Evolutionary conservation across 371 early-diverging fungal genomes (phyloP), one percentile per base, ranked within the genome.

Genomic region (Batkoa obscura): DNA sequence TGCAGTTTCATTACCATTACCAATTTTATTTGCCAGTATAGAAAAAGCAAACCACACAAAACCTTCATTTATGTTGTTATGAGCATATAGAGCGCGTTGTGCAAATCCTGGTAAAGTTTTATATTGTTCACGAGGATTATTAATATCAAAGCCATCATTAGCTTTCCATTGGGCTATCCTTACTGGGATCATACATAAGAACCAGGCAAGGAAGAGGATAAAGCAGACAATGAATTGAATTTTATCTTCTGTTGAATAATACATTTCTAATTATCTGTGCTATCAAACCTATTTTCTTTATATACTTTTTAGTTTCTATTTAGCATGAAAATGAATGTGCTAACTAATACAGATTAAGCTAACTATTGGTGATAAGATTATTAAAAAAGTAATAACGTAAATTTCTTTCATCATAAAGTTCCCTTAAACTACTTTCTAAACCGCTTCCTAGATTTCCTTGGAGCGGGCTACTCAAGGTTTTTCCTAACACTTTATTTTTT

Each of bases 1-100:
- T n/a, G 46, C 56, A 2, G n/a, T 31, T 8, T 17, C 8, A 15
- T 42, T 8, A 36, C 56, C 56, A 15, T 42, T 42, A n/a, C 56
- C 56, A 13, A 55, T 13, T 9, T 13, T 3, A 35, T 55, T 55
- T 15, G 56, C 56, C 9, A 55, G 9, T 5, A 55, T 5, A 31
- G 56, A 12, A 35, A 55, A 55, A 13, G 35, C 43, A 47, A 55
- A 55, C n/a, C 32, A 55, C 17, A 55, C 43, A 43, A 55, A 55
- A 15, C 56, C 43, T 46, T 55, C 56, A 43, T 46, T 33, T 8
- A 36, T 41, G 17, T 55, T 55, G 46, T 33, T 55, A 36, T 55
- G 56, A 34, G 56, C 56, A 17, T 9, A 10, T n/a, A 43, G 13
- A 1, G 56, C 45, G 1, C 56, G 3, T 2, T 6, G n/a, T 3